phyloP scores from a whole-genome alignment of 2,329 filamentous ascomycete genomes.

The Knufia fluminis region DNA sequence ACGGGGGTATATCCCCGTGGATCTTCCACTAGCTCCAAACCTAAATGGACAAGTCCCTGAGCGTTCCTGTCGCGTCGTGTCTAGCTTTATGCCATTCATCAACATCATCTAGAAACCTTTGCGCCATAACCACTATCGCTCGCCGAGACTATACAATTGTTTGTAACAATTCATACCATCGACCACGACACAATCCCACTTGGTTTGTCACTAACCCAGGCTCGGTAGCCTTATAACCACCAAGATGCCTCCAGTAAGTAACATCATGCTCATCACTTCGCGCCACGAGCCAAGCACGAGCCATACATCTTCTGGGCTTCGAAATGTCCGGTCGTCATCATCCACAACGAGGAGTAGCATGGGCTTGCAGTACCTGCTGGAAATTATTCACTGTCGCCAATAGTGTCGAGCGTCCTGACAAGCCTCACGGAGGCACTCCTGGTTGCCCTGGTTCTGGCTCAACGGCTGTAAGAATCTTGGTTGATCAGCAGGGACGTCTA shows the following conservation, averaged over 20 bases:
- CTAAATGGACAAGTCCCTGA: neutral
- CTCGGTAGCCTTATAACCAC: neutral
- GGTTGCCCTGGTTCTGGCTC: neutral
- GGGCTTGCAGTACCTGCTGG: neutral
- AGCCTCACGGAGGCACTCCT: no score
- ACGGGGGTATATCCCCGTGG: neutral
- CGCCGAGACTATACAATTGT: neutral
- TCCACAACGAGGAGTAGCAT: neutral
- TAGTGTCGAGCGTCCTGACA: neutral
- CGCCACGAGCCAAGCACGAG: neutral
- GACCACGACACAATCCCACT: neutral
- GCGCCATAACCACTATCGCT: neutral
- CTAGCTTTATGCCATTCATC: neutral
- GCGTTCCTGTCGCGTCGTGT: neutral
- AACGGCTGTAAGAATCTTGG: neutral
- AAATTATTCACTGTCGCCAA: neutral
- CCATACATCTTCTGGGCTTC: neutral
- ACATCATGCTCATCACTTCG: neutral
- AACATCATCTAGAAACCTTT: neutral
- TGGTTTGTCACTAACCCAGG: neutral
- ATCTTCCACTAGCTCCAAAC: neutral
- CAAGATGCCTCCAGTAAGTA: conserved; percentile 6
- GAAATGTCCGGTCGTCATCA: neutral
- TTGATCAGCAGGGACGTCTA: neutral
- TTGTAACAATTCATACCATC: neutral